Percentiles rank a stretch among this genome's conserved stretches.
Evolutionary conservation across 306 rosid species (phyloP).

Genomic region (Prunus davidiana): DNA sequence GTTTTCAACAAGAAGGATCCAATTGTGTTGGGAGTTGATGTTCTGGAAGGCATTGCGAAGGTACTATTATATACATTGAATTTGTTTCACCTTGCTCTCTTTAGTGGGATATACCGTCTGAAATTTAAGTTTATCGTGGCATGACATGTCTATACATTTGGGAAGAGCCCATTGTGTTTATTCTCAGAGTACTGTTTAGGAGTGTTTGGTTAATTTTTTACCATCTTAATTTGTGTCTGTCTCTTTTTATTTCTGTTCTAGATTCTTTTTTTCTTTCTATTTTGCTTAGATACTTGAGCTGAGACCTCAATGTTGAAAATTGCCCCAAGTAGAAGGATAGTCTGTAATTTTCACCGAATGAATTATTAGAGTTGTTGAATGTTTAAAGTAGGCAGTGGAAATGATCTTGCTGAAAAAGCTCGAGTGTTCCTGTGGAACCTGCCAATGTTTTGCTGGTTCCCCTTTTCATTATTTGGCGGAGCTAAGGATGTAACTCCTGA

Average conservation of each 20-base stretch:
- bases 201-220: neutral
- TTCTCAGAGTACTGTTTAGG: neutral
- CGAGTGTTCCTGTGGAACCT: neutral
- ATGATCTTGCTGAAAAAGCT: neutral
- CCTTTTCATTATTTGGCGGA: neutral
- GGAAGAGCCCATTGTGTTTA: neutral
- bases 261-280: neutral
- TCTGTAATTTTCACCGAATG: neutral
- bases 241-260: neutral
- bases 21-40: constrained; percentile 91
- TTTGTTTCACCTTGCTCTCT: neutral
- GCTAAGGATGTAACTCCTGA: neutral
- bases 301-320: neutral
- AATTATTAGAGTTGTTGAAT: neutral
- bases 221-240: neutral
- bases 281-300: neutral
- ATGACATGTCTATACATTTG: neutral
- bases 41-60: constrained; percentile 88
- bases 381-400: neutral
- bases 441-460: neutral
- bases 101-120: neutral
- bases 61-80: constrained; percentile 30
- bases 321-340: neutral
- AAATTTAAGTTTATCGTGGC: constrained; percentile 1
- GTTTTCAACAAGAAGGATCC: constrained; percentile 97